Conservation (phyloP, 805 yeast genomes). For the Zygoascus flipseniorum region DNA sequence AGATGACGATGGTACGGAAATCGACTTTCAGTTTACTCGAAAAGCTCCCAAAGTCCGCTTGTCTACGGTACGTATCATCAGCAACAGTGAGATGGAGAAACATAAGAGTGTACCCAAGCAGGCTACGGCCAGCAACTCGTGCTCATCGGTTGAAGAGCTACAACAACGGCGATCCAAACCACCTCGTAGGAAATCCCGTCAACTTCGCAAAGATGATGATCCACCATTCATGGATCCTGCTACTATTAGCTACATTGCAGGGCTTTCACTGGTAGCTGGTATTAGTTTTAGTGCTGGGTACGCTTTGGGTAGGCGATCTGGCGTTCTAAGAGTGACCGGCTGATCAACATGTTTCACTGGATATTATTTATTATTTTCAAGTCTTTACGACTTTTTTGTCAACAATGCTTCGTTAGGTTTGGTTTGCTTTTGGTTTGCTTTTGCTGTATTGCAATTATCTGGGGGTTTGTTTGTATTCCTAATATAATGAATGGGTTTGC, state of each 20-base stretch:
- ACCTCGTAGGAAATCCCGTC: not conserved
- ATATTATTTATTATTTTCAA: conserved; percentile 1
- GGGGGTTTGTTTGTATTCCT: not conserved
- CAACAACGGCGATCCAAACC: not conserved
- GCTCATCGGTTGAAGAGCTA: not conserved
- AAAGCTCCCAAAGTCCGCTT: conserved; percentile 1
- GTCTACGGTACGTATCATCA: conserved; percentile 7
- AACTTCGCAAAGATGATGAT: not conserved
- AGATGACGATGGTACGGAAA: not conserved
- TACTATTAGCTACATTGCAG: not conserved
- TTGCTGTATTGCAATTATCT: not conserved
- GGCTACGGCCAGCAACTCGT: not conserved
- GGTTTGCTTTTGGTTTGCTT: too few species aligned
- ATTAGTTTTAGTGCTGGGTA: conserved; percentile 19
- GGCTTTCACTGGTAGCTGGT: conserved; percentile 9
- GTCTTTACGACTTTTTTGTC: not conserved
- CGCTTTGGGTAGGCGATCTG: conserved; percentile 15
- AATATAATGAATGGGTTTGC: too few species aligned
- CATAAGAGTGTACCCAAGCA: not conserved
- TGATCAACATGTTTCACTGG: not conserved
- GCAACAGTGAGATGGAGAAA: conserved; percentile 9
- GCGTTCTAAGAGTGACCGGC: conserved; percentile 1
- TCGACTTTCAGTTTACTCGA: not conserved
- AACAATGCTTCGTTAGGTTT: not conserved
- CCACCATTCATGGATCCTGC: conserved; percentile 1